phyloP scores from a whole-genome alignment of 352 stramenopile species.

The Pythium chondricola region DNA sequence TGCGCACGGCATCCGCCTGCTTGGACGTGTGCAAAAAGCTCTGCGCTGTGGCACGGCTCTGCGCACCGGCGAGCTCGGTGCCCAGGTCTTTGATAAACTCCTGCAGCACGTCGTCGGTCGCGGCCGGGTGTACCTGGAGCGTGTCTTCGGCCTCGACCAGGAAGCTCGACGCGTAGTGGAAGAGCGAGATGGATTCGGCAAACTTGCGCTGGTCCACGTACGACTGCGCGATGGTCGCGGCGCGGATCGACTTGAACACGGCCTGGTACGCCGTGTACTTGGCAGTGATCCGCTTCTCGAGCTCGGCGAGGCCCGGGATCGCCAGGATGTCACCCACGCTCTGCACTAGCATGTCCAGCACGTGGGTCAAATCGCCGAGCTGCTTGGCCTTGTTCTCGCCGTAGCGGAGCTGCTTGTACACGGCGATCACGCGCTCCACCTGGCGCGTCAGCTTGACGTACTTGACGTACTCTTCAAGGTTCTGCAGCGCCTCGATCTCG shows the following conservation, averaged over 20 bases:
- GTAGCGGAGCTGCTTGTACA: conserved; percentile 63
- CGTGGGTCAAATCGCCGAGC: conserved; percentile 64
- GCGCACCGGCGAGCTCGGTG: conserved; percentile 54
- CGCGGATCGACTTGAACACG: conserved; percentile 59
- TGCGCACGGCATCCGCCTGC: conserved; percentile 44
- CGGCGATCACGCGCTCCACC: conserved; percentile 48
- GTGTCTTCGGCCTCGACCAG: conserved; percentile 55
- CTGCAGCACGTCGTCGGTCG: conserved; percentile 55
- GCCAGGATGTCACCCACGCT: conserved; percentile 69
- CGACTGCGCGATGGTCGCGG: conserved; percentile 51
- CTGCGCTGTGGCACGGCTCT: conserved; percentile 63
- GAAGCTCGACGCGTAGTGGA: conserved; percentile 63
- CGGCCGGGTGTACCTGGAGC: conserved; percentile 43
- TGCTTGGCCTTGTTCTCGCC: conserved; percentile 33
- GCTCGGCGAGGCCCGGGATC: conserved; percentile 51
- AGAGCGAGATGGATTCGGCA: conserved; percentile 57
- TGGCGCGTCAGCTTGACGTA: conserved; percentile 73
- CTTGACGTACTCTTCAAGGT: conserved; percentile 66
- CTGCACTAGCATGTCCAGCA: conserved; percentile 80
- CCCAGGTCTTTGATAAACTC: conserved; percentile 53
- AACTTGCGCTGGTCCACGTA: conserved; percentile 68
- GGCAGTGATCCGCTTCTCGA: conserved; percentile 37
- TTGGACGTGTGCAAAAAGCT: conserved; percentile 62
- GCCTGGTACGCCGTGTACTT: conserved; percentile 71
- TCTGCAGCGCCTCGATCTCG: conserved; percentile 59